Evolutionary conservation across 495 filamentous ascomycete genomes (phyloP).

Genomic region (Apiosordaria backusii): DNA sequence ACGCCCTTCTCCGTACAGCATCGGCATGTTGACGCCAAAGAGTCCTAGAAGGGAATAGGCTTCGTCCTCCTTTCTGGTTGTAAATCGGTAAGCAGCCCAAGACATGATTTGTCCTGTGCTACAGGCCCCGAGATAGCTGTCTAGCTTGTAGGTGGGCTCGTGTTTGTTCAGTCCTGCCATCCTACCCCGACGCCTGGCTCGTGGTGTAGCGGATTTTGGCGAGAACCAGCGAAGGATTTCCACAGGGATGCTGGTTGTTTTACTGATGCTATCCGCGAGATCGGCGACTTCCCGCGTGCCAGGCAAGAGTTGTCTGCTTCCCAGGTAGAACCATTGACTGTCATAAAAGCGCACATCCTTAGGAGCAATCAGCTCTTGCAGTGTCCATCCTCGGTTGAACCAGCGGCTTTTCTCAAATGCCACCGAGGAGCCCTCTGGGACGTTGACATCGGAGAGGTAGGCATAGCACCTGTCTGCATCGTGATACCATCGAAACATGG

Average conservation of each 20-base stretch:
- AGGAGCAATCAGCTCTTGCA: constrained; percentile 6
- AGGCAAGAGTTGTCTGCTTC: neutral
- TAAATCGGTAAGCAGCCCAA: constrained; percentile 13
- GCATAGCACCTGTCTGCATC: constrained; percentile 5
- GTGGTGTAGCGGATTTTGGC: neutral
- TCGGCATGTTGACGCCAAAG: constrained; percentile 19
- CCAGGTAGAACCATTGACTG: neutral
- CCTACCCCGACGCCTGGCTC: neutral
- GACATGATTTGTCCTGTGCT: constrained; percentile 11
- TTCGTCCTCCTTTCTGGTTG: constrained; percentile 13
- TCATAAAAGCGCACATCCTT: constrained; percentile 3
- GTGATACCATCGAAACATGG: constrained; percentile 11
- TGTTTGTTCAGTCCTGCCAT: neutral
- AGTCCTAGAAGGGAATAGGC: constrained; percentile 17
- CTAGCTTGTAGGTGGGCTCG: neutral
- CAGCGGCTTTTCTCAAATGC: neutral
- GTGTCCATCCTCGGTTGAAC: constrained; percentile 5
- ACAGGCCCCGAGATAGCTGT: neutral
- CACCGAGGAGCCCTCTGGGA: neutral
- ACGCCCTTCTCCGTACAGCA: constrained; percentile 19
- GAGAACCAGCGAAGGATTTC: constrained; percentile 4
- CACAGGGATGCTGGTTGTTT: neutral
- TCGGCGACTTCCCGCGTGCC: neutral
- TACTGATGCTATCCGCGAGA: neutral
- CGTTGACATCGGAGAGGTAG: constrained; percentile 3